Percentiles rank a stretch among this genome's conserved stretches.
Evolutionary conservation across 352 stramenopile species (phyloP).

Genomic region (Blastocystis sp.): DNA sequence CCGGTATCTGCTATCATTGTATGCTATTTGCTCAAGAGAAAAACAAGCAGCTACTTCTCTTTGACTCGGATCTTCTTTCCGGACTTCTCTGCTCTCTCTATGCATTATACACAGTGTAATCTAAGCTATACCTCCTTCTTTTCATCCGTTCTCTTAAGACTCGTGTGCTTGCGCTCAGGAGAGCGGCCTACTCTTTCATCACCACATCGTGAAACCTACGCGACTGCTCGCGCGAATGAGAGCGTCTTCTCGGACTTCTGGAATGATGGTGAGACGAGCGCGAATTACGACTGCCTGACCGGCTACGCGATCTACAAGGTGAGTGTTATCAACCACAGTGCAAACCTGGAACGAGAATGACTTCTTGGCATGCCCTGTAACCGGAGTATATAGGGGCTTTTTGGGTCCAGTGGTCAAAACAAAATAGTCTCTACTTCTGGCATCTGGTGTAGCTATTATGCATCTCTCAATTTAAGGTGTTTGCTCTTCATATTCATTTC

Average conservation of each 20-base stretch:
- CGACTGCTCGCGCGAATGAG: not conserved
- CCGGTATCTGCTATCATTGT: not conserved
- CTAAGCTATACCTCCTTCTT: not conserved
- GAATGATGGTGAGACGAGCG: not conserved
- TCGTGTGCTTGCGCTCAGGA: not conserved
- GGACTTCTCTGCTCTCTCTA: constrained; percentile 1
- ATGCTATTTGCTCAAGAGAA: not conserved
- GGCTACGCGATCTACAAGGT: not conserved
- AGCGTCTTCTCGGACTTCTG: not conserved
- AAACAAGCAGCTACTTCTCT: not conserved
- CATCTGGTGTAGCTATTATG: too few relatives aligned
- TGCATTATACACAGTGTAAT: not conserved
- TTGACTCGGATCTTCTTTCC: not conserved
- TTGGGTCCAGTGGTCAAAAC: too few relatives aligned
- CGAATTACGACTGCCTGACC: not conserved
- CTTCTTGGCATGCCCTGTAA: not conserved
- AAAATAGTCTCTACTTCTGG: too few relatives aligned
- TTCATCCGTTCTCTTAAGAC: not conserved
- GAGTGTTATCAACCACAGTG: not conserved
- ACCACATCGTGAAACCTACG: not conserved
- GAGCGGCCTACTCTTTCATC: not conserved
- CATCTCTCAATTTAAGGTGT: too few relatives aligned
- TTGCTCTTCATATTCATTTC: too few relatives aligned
- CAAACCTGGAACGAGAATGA: not conserved
- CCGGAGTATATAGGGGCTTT: too few relatives aligned